Evolutionary conservation across 177 flowering plant genomes (phyloP).

Genomic region (Vitis hybrid): DNA sequence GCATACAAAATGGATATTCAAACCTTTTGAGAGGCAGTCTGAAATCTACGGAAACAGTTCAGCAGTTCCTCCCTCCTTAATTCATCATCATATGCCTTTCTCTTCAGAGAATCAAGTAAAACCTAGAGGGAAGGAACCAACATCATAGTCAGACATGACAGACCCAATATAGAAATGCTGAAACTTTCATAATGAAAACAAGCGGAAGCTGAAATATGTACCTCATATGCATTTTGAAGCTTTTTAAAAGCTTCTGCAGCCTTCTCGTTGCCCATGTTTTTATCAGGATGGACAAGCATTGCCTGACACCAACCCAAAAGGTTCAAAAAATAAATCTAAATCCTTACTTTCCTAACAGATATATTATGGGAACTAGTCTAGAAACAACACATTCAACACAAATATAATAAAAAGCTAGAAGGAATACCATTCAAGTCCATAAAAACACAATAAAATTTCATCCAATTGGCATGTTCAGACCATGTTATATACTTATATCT

Average conservation of each 20-base stretch:
- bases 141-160: neutral
- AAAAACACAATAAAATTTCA: too few relatives aligned
- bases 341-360: neutral
- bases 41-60: conserved; percentile 68
- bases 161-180: neutral
- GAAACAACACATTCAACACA: neutral
- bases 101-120: conserved; percentile 78
- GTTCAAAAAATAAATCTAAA: neutral
- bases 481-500: too few relatives aligned
- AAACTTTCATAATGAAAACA: neutral
- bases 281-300: conserved; percentile 99
- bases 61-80: conserved; percentile 86
- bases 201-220: conserved; percentile 19
- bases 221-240: conserved; percentile 99
- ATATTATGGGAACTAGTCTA: neutral
- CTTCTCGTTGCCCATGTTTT: conserved; percentile 96
- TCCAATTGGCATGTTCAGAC: too few relatives aligned
- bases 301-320: conserved; percentile 50
- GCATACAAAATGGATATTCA: neutral
- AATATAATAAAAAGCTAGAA: neutral
- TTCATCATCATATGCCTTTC: conserved; percentile 91
- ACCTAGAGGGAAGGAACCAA: conserved; percentile 39
- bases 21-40: conserved; percentile 68
- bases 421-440: neutral
- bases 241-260: conserved; percentile 99